Evolutionary conservation across 1,284 basidiomycete genomes (phyloP).

Genomic region (Malassezia pachydermatis): DNA sequence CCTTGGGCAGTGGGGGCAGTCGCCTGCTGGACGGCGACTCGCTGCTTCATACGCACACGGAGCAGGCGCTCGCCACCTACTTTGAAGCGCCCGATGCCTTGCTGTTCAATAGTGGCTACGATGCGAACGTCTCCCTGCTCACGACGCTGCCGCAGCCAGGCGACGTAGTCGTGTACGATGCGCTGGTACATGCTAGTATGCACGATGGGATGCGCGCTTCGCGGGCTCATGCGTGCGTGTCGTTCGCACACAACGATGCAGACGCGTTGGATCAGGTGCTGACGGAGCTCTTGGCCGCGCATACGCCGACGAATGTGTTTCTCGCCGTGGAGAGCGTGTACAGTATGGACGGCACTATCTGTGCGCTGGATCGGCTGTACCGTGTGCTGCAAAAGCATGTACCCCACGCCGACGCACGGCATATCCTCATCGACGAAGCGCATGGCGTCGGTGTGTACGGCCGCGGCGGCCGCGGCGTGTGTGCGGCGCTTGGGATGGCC

Average conservation of each 20-base stretch:
- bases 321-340: slow-evolving; percentile 81
- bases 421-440: slow-evolving; percentile 62
- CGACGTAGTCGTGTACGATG: slow-evolving; percentile 75
- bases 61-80: slow-evolving; percentile 26
- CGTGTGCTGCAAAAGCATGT: slow-evolving; percentile 57
- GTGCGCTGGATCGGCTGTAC: slow-evolving; percentile 62
- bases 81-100: slow-evolving; percentile 54
- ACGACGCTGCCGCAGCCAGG: slow-evolving; percentile 66
- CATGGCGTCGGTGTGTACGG: slow-evolving; percentile 69
- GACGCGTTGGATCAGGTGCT: not conserved
- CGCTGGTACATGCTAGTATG: slow-evolving; percentile 79
- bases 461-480: slow-evolving; percentile 23
- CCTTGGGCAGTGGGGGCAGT: slow-evolving; percentile 70
- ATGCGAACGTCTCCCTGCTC: slow-evolving; percentile 85
- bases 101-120: slow-evolving; percentile 88
- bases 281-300: not conserved
- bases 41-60: slow-evolving; percentile 26
- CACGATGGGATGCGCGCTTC: slow-evolving; percentile 76
- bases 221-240: slow-evolving; percentile 51
- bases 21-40: slow-evolving; percentile 70
- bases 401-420: slow-evolving; percentile 50
- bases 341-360: slow-evolving; percentile 88
- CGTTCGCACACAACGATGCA: slow-evolving; percentile 70
- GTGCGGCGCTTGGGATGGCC: slow-evolving; percentile 20
- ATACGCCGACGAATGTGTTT: slow-evolving; percentile 29